These are phyloP conservation scores for Moesziomyces antarcticus DNA, from an alignment of 1,284 basidiomycete species.

Conservation along the genomic window DNA sequence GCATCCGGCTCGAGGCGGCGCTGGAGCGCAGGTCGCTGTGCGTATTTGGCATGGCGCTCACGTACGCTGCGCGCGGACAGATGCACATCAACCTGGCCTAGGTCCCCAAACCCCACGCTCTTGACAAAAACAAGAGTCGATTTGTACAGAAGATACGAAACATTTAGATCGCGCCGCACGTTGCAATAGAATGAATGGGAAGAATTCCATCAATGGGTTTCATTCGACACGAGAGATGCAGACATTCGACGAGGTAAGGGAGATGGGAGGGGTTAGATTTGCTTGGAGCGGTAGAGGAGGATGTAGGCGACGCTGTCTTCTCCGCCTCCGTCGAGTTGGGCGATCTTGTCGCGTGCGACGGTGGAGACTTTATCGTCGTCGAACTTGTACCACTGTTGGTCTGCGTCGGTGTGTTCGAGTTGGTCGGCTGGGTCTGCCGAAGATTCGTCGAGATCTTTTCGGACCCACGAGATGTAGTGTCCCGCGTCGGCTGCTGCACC, in stretches of 20 bases:
- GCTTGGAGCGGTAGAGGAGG: constrained; percentile 58
- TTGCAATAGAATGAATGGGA: no score
- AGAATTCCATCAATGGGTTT: no score
- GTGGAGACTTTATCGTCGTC: constrained; percentile 64
- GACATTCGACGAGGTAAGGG: neutral
- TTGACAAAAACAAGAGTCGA: neutral
- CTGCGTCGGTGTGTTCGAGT: constrained; percentile 34
- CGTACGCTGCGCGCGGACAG: constrained; percentile 28
- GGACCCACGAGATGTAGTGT: constrained; percentile 89
- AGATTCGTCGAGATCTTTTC: constrained; percentile 45
- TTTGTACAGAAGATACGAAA: no score
- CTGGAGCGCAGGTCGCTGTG: constrained; percentile 17
- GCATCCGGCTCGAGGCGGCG: constrained; percentile 11
- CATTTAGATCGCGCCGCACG: no score
- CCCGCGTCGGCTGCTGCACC: constrained; percentile 92
- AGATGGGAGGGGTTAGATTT: constrained; percentile 4
- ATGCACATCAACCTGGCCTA: constrained; percentile 29
- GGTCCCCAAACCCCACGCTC: no score
- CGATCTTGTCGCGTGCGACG: constrained; percentile 61
- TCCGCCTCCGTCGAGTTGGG: constrained; percentile 61
- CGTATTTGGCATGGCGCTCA: constrained; percentile 36
- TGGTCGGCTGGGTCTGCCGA: constrained; percentile 11
- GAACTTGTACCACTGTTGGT: constrained; percentile 66
- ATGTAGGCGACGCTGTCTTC: constrained; percentile 67
- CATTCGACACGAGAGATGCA: no score